Percentiles rank a stretch among this genome's conserved stretches.
These are phyloP conservation scores for Naematelia encephala DNA, from an alignment of 768 basidiomycete genomes.

Conservation along the genomic window DNA sequence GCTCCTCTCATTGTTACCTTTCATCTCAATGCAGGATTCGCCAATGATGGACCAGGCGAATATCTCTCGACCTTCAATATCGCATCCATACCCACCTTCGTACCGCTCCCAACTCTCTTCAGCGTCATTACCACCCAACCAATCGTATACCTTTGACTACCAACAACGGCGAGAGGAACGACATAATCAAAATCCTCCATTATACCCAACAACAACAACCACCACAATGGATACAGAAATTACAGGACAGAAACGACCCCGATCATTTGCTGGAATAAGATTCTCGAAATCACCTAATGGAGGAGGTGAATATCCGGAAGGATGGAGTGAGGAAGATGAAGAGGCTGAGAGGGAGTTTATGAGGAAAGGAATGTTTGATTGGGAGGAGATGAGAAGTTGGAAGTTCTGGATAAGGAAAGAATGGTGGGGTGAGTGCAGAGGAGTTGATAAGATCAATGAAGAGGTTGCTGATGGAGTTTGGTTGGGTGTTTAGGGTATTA, in stretches of 20 bases:
- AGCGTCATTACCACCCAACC: conserved; percentile 7
- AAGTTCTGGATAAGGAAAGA: conserved; percentile 48
- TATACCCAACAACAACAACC: no score
- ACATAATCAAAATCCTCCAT: background rate
- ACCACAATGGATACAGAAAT: background rate
- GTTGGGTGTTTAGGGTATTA: conserved; percentile 30
- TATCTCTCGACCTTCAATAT: conserved; percentile 4
- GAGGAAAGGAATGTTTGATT: conserved; percentile 43
- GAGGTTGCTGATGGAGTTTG: no score
- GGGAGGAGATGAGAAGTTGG: conserved; percentile 42
- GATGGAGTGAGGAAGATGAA: conserved; percentile 38
- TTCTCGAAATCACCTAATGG: background rate
- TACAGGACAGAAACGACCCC: background rate
- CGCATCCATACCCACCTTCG: conserved; percentile 31
- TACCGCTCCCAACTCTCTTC: conserved; percentile 11
- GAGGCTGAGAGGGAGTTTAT: conserved; percentile 42
- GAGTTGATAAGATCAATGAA: no score
- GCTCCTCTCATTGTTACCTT: no score
- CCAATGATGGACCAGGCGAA: background rate
- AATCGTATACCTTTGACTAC: conserved; percentile 17
- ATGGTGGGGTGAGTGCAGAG: conserved; percentile 47
- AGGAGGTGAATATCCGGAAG: conserved; percentile 19
- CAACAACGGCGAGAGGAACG: conserved; percentile 11
- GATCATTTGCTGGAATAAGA: conserved; percentile 2
- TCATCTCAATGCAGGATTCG: no score